Conservation (phyloP, 2,329 filamentous ascomycete species). For the Fusarium sp. region DNA sequence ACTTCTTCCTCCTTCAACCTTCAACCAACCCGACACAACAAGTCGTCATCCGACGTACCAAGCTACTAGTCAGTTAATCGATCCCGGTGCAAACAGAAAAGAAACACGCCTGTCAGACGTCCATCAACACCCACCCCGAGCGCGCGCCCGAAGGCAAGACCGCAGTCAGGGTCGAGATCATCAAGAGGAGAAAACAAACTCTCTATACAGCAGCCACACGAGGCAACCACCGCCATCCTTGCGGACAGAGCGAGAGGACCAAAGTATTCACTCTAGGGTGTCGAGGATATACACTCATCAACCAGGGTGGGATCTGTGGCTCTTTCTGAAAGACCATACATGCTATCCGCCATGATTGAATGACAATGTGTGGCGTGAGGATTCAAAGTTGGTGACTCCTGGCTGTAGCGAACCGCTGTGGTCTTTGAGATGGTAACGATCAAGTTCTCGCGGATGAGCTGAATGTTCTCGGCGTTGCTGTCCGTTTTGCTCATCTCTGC, state of each 20-base stretch:
- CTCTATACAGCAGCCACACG: slow-evolving; percentile 74
- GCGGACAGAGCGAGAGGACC: slow-evolving; percentile 47
- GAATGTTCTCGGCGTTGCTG: not conserved
- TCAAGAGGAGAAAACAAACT: slow-evolving; percentile 74
- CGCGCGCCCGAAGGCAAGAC: slow-evolving; percentile 83
- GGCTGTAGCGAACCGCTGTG: not conserved
- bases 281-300: slow-evolving; percentile 75
- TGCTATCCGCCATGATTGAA: not conserved
- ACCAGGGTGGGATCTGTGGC: slow-evolving; percentile 83
- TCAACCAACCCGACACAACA: too few relatives aligned
- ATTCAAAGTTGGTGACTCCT: not conserved
- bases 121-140: slow-evolving; percentile 84
- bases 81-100: slow-evolving; percentile 52
- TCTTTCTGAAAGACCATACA: slow-evolving; percentile 61
- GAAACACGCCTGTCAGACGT: slow-evolving; percentile 84
- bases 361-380: not conserved
- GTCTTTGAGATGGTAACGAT: not conserved
- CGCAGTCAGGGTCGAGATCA: slow-evolving; percentile 86
- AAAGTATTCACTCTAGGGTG: slow-evolving; percentile 56
- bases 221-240: slow-evolving; percentile 66
- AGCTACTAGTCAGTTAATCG: too few relatives aligned
- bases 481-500: not conserved
- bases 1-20: too few relatives aligned
- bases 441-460: not conserved
- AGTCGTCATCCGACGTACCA: too few relatives aligned